Conservation (phyloP, 2,329 filamentous ascomycete genomes). For the Exophiala xenobiotica region DNA sequence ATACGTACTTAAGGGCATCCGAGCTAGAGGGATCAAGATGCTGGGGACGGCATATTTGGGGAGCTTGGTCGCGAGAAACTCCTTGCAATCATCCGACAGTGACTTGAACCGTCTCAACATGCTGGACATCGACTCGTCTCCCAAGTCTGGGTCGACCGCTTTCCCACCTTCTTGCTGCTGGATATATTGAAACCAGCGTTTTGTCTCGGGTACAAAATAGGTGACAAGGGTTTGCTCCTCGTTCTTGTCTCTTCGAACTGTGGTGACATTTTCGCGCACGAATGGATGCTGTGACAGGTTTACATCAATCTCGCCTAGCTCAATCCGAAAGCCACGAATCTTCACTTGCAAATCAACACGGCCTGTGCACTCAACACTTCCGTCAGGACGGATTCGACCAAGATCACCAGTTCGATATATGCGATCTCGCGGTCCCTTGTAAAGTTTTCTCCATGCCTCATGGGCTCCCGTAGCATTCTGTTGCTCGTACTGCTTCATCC, state of each 20-base stretch:
- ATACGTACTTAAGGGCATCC: constrained; percentile 62
- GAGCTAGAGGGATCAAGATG: constrained; percentile 69
- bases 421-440: constrained; percentile 78
- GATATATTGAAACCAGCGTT: no score
- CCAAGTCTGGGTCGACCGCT: constrained; percentile 58
- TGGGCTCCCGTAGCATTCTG: no score
- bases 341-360: constrained; percentile 89
- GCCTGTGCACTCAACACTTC: constrained; percentile 75
- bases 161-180: no score
- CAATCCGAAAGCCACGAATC: constrained; percentile 92
- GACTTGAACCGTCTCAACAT: constrained; percentile 62
- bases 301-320: constrained; percentile 88
- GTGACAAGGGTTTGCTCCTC: constrained; percentile 85
- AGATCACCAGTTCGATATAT: constrained; percentile 87
- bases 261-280: constrained; percentile 79
- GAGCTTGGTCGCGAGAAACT: constrained; percentile 69
- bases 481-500: constrained; percentile 65
- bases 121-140: constrained; percentile 53
- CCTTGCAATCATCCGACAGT: constrained; percentile 60
- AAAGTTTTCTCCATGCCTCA: constrained; percentile 76
- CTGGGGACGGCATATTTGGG: constrained; percentile 74
- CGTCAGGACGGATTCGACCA: constrained; percentile 68
- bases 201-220: constrained; percentile 82
- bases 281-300: constrained; percentile 73
- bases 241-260: constrained; percentile 78